Base-by-base conservation (phyloP, 129 eudicot genomes). In the Artemisia tridentata region DNA sequence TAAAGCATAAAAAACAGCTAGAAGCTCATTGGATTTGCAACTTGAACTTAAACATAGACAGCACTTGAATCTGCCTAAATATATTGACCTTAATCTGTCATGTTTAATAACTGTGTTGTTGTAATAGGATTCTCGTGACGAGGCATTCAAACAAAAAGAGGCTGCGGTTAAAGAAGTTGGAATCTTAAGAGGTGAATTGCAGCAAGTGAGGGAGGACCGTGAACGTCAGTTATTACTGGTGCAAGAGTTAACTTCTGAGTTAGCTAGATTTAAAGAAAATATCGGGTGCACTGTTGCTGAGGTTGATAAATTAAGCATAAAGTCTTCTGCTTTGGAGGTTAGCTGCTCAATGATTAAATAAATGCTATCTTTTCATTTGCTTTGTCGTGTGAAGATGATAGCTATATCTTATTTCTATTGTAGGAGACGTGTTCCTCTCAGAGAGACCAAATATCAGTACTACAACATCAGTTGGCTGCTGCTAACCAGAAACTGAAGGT, bases 151-250 rank as follows among this genome's bases (percentile, higher is more conserved):
- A 68, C 88, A 86, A 81, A 86, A 77, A 80, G 92, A 86, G 51
- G 45, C 69, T 21, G 72, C 81, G 34, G 65, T 51, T 14, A 81
- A 67, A 65, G 88, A 86, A 57, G 75, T 84, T 49, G 83, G 74
- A 19, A 68, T 78, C 15, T 83, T 84, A 8, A 75, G 88, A 74
- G 73, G 72, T 7, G 88, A 86, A 69, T 63, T 86, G 62, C 86
- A 86, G n/a, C 85, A 81, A 77, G 83, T 76, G 15, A 73, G 85
- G 51, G 92, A 86, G 31, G 92, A 86, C 2, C 81, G 92, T 0
- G 88, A 84, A 2, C 73, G 83, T 0, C 86, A 84, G 17, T 63
- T 75, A 48, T 65, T 77, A 53, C 78, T 72, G 61, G 83, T 86
- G 34, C 83, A 84, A 18, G 72, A 70, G 25, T 84, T 86, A 43